Conservation (phyloP, 2,329 filamentous ascomycete genomes). For the Leptodontidium sp. region DNA sequence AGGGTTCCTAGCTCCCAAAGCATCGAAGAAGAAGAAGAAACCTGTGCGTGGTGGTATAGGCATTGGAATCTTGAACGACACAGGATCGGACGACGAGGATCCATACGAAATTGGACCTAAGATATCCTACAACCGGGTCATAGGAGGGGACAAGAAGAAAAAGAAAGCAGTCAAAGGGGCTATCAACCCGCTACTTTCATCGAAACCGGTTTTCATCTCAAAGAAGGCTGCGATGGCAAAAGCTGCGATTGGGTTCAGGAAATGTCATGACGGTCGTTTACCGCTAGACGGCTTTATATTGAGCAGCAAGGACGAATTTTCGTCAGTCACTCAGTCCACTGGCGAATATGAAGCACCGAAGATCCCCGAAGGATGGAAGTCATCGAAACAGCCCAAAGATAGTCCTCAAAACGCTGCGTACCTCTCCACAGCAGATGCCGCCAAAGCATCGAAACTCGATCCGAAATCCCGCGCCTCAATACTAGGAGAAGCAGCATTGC, state of each 20-base stretch:
- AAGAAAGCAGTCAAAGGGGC: slow-evolving; percentile 66
- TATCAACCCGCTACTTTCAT: slow-evolving; percentile 69
- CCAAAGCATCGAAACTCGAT: slow-evolving; percentile 78
- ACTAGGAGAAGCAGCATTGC: slow-evolving; percentile 81
- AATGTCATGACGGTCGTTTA: slow-evolving; percentile 84
- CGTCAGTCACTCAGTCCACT: slow-evolving; percentile 53
- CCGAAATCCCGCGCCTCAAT: slow-evolving; percentile 79
- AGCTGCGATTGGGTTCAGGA: slow-evolving; percentile 59
- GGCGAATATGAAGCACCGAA: slow-evolving; percentile 67
- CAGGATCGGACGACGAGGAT: slow-evolving; percentile 93
- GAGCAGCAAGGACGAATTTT: slow-evolving; percentile 59
- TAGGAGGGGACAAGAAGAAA: slow-evolving; percentile 85
- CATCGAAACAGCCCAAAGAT: slow-evolving; percentile 58
- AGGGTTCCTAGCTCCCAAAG: slow-evolving; percentile 35
- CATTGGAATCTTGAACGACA: slow-evolving; percentile 89
- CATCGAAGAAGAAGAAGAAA: slow-evolving; percentile 59
- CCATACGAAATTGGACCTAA: slow-evolving; percentile 91
- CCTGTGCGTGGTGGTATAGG: slow-evolving; percentile 75
- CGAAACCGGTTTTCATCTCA: slow-evolving; percentile 78
- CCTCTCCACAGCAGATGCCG: slow-evolving; percentile 77
- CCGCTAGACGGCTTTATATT: slow-evolving; percentile 84
- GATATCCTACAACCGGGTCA: slow-evolving; percentile 84
- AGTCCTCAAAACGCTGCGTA: slow-evolving; percentile 53
- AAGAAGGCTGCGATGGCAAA: slow-evolving; percentile 63
- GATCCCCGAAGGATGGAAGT: slow-evolving; percentile 74